Evolutionary conservation across 208 protist genomes (phyloP).

Genomic region (Crithidia thermophila): DNA sequence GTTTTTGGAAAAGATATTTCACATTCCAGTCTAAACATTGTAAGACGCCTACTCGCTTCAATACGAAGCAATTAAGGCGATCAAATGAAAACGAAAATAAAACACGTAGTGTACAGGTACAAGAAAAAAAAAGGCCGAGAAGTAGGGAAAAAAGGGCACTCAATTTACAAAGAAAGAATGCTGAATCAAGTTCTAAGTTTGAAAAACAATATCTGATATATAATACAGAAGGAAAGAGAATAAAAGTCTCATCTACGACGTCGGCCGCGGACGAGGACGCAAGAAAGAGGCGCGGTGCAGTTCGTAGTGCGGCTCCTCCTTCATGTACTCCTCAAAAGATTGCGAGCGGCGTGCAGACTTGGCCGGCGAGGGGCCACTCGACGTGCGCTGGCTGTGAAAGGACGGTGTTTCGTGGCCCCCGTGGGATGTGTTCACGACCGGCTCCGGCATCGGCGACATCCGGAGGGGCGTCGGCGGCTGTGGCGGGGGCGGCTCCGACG

Average conservation of each 20-base stretch:
- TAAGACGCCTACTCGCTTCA: too few species aligned
- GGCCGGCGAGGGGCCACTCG: neutral
- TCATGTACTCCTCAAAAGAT: slow-evolving; percentile 81
- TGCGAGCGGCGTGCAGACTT: slow-evolving; percentile 3
- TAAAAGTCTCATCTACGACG: neutral
- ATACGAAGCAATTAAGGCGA: too few species aligned
- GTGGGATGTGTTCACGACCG: too few species aligned
- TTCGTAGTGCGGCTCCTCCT: slow-evolving; percentile 60
- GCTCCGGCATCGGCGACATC: slow-evolving; percentile 1
- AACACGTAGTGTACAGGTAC: slow-evolving; percentile 6
- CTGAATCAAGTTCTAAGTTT: too few species aligned
- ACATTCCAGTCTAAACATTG: too few species aligned
- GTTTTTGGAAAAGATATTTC: too few species aligned
- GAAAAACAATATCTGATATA: too few species aligned
- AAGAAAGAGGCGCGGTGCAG: slow-evolving; percentile 37
- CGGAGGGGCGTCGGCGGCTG: neutral
- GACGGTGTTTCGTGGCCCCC: too few species aligned
- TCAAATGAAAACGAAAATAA: neutral
- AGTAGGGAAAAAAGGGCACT: too few species aligned
- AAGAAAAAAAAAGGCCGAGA: neutral
- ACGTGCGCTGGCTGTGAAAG: slow-evolving; percentile 6
- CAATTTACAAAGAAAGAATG: too few species aligned
- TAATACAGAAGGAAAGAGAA: too few species aligned
- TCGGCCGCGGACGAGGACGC: slow-evolving; percentile 4
- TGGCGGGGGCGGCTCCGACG: neutral